Conservation (phyloP, 805 yeast genomes). For the Candida schatavii region DNA sequence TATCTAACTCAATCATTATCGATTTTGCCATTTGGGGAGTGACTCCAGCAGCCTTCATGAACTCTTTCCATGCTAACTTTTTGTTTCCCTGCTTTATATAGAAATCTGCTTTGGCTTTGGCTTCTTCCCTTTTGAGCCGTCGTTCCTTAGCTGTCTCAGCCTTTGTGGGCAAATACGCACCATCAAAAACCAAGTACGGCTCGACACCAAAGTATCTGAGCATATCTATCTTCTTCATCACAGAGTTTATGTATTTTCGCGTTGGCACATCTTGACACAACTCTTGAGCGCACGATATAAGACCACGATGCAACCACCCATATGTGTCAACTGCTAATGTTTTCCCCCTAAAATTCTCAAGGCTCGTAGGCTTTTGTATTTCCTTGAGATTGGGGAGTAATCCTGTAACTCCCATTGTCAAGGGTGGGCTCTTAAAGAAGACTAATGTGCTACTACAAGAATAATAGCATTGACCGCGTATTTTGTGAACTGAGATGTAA, state of each 20-base stretch:
- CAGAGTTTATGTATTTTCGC: constrained; percentile 64
- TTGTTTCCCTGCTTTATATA: constrained; percentile 51
- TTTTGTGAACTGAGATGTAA: no score
- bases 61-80: constrained; percentile 63
- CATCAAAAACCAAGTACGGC: constrained; percentile 92
- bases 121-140: constrained; percentile 52
- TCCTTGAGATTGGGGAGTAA: constrained; percentile 75
- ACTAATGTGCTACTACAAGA: no score
- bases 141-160: constrained; percentile 69
- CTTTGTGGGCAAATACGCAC: constrained; percentile 81
- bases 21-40: constrained; percentile 90
- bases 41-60: constrained; percentile 78
- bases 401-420: constrained; percentile 77
- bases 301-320: constrained; percentile 93
- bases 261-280: constrained; percentile 72
- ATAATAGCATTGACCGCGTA: background rate
- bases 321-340: constrained; percentile 92
- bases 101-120: constrained; percentile 53
- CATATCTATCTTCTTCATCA: constrained; percentile 65
- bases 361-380: constrained; percentile 58
- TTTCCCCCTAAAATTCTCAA: constrained; percentile 65
- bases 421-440: no score
- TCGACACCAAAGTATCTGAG: constrained; percentile 63
- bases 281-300: constrained; percentile 79
- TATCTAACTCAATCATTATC: constrained; percentile 68